Evolutionary conservation across 768 basidiomycete genomes (phyloP), one percentile per base, ranked within the genome.

Genomic region (Sporobolomyces pararoseus): DNA sequence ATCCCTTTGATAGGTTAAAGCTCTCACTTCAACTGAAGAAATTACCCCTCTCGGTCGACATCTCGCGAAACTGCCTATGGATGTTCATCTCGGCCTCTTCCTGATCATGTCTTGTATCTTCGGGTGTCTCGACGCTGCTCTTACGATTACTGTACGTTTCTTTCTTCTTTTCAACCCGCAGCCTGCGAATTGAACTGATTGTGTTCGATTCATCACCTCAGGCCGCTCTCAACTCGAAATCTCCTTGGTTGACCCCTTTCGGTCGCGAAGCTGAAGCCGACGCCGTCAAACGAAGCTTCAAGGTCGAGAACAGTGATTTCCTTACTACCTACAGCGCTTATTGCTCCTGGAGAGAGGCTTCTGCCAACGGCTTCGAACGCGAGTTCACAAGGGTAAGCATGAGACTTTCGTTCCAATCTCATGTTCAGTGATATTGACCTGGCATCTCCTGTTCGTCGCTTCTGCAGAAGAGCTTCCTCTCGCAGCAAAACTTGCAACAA

Each of bases 71-170:
- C 82, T 99, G 46, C 95, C 95, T 0, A 90, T 92, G 53, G 95
- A 99, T 77, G 94, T 98, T 21, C 91, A 97, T 78, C 85, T 96
- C 5, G 94, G 93, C 46, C 96, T 97, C 81, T 89, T 97, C 78
- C 82, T 98, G 21, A 82, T 98, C 49, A 85, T 87, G 31, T 88
- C 93, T 7, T 87, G 88, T 2, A 78, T 92, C 46, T 90, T 97
- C 78, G 85, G 86, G 52, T 98, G 95, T 78, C 81, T 98, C 70
- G 95, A 98, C 79, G 91, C 94, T 2, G 95, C 92, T n/a, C 83
- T 99, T 57, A 96, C 95, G 7, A 93, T 99, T 68, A 92, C 91
- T 13, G 74, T 75, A 3, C 29, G 74, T 42, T 25, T 29, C 29
- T 1, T 25, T 10, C 13, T 17, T 31, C 12, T 17, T 46, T 5